Evolutionary conservation across 805 yeast species (phyloP).

Genomic region (Clavispora fructus): DNA sequence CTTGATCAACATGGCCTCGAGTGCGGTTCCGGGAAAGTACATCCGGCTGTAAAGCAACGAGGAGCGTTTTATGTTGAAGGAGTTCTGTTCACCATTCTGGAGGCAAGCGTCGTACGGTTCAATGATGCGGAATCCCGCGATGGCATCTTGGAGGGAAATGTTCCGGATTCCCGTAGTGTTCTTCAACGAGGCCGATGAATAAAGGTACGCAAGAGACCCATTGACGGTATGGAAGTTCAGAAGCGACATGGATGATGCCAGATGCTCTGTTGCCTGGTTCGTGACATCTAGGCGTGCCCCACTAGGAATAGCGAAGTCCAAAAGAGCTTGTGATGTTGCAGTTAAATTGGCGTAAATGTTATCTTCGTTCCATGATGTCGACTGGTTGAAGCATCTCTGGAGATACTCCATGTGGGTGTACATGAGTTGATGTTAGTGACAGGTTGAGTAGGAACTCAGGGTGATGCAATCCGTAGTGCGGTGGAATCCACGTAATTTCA

Average conservation of each 20-base stretch:
- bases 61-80: conserved; percentile 1
- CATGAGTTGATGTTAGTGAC: conserved; percentile 38
- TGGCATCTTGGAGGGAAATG: conserved; percentile 58
- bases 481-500: no score
- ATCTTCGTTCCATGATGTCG: conserved; percentile 76
- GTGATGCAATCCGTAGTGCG: no score
- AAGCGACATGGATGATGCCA: conserved; percentile 69
- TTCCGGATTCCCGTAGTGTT: conserved; percentile 47
- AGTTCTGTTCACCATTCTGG: not conserved
- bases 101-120: conserved; percentile 33
- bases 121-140: conserved; percentile 61
- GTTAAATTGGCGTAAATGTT: conserved; percentile 72
- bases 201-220: conserved; percentile 81
- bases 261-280: conserved; percentile 60
- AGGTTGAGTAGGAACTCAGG: no score
- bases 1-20: conserved; percentile 83
- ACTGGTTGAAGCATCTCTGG: conserved; percentile 60
- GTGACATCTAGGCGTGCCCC: conserved; percentile 64
- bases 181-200: conserved; percentile 55
- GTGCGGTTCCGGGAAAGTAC: conserved; percentile 78
- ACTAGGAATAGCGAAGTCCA: conserved; percentile 69
- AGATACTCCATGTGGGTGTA: conserved; percentile 83
- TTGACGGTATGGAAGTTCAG: conserved; percentile 59
- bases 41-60: conserved; percentile 75
- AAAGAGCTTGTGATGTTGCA: conserved; percentile 61